Base-by-base conservation (phyloP, 108 stramenopile genomes). In the Seminavis robusta region DNA sequence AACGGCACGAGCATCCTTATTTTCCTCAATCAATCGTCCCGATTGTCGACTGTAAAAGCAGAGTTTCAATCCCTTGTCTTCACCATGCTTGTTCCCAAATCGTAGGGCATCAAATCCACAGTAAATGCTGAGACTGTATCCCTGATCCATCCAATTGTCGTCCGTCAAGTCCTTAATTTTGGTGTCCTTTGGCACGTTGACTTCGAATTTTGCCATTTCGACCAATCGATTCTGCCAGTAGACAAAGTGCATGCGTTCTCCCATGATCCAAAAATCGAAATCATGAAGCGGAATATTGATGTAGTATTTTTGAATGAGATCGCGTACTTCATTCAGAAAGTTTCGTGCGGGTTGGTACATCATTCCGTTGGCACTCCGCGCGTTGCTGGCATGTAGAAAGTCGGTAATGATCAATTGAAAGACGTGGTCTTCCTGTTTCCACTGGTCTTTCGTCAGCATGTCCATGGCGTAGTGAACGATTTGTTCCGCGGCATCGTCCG, bases 211-310 rank as follows among this genome's bases (percentile, higher is more conserved):
- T 20, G 57, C 30, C 1, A 76, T 33, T 50, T 71, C 70, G 1
- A 67, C 69, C 26, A 76, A 21, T 24, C 69, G 56, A 15, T 56
- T 47, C 5, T 52, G 53, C 71, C 71, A 73, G 52, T 65, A 67
- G 27, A 56, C 19, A 48, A 73, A 73, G 3, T 29, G 9, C 3
- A 61, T 9, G 21, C 10, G 2, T n/a, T 62, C 34, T 0, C 29
- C 51, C 21, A 25, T 49, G 25, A 68, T 47, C 4, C 46, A 51
- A 25, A 73, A 46, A 31, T 73, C 60, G 31, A 73, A 62, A 16
- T 39, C 28, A 32, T 29, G 15, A 38, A 15, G 32, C n/a, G 71
- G 65, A 10, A 73, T 32, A 48, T 73, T 65, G 17, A 73, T 29
- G 24, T 73, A 73, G 7, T 59, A 55, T 11, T 37, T 27, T 9